Evolutionary conservation across 192 early-diverging fungal genomes (phyloP).

Genomic region (Umbelopsis vinacea): DNA sequence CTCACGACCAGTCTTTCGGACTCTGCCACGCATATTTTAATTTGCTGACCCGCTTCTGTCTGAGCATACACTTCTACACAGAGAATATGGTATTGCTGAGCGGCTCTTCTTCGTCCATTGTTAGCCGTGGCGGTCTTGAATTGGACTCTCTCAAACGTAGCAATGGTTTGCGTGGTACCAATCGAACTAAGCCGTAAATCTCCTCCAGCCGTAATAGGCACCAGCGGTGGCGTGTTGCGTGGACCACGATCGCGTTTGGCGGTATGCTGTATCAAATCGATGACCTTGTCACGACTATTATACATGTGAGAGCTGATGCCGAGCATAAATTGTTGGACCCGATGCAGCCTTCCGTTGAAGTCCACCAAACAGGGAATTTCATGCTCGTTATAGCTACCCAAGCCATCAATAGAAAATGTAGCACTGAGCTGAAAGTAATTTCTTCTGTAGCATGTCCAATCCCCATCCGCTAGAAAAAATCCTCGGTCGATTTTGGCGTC

Average conservation of each 20-base stretch:
- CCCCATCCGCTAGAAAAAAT: constrained; percentile 75
- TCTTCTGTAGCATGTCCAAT: constrained; percentile 89
- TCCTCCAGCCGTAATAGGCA: constrained; percentile 48
- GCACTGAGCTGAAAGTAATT: constrained; percentile 82
- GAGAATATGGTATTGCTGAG: constrained; percentile 89
- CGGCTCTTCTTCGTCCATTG: constrained; percentile 86
- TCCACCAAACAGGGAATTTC: constrained; percentile 64
- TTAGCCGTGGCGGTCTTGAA: constrained; percentile 95
- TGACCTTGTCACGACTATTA: constrained; percentile 51
- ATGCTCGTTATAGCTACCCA: constrained; percentile 35
- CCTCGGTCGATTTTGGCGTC: constrained; percentile 76
- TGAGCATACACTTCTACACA: constrained; percentile 73
- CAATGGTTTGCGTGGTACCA: constrained; percentile 47
- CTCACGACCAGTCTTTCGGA: constrained; percentile 84
- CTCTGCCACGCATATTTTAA: constrained; percentile 61
- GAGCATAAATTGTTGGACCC: constrained; percentile 64
- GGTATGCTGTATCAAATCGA: constrained; percentile 77
- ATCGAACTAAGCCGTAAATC: constrained; percentile 40
- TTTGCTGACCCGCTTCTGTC: constrained; percentile 51
- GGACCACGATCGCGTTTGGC: constrained; percentile 89
- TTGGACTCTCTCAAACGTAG: constrained; percentile 88
- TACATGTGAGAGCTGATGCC: constrained; percentile 66
- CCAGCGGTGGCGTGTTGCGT: constrained; percentile 60
- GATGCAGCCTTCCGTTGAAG: constrained; percentile 41
- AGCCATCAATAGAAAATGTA: constrained; percentile 47